A percentile compares a stretch with the other conserved stretches of the same genome.
Evolutionary conservation across 1,139 yeast species (phyloP).

Genomic region (Debaryomyces fabryi): DNA sequence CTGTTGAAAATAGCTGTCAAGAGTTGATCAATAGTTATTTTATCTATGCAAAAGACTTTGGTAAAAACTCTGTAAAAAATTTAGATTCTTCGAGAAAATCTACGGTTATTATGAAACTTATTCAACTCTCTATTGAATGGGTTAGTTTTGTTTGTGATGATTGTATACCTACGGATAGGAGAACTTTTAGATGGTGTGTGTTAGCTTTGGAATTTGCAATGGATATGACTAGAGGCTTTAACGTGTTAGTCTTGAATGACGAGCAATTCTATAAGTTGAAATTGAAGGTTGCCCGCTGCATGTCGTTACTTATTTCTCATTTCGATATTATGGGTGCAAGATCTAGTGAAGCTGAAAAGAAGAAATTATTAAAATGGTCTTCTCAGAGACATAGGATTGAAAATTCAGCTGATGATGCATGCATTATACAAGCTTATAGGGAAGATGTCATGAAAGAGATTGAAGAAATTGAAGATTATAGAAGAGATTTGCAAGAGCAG

Average conservation of each 20-base stretch:
- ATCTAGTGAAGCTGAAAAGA: conserved; percentile 78
- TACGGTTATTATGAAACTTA: conserved; percentile 69
- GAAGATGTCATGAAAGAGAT: conserved; percentile 64
- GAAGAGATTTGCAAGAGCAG: conserved; percentile 54
- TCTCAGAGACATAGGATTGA: conserved; percentile 51
- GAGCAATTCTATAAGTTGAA: conserved; percentile 75
- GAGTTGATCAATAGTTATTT: conserved; percentile 79
- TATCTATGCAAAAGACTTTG: conserved; percentile 81
- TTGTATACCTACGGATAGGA: conserved; percentile 88
- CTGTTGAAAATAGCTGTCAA: conserved; percentile 61
- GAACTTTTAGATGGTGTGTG: conserved; percentile 95
- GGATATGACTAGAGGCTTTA: conserved; percentile 92
- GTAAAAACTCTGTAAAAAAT: conserved; percentile 68
- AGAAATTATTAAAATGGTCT: conserved; percentile 54
- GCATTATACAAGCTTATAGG: conserved; percentile 54
- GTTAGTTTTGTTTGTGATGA: conserved; percentile 91
- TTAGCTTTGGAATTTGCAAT: conserved; percentile 93
- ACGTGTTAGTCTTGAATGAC: conserved; percentile 77
- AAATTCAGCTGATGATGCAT: conserved; percentile 64
- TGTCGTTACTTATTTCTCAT: conserved; percentile 90
- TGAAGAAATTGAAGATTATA: conserved; percentile 56
- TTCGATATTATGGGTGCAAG: conserved; percentile 99
- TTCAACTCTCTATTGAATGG: conserved; percentile 86
- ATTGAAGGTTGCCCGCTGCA: conserved; percentile 89
- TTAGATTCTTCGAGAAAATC: conserved; percentile 71